These are phyloP conservation scores for Fusarium devonianum DNA, from an alignment of 2,329 filamentous ascomycete species.

Conservation along the genomic window DNA sequence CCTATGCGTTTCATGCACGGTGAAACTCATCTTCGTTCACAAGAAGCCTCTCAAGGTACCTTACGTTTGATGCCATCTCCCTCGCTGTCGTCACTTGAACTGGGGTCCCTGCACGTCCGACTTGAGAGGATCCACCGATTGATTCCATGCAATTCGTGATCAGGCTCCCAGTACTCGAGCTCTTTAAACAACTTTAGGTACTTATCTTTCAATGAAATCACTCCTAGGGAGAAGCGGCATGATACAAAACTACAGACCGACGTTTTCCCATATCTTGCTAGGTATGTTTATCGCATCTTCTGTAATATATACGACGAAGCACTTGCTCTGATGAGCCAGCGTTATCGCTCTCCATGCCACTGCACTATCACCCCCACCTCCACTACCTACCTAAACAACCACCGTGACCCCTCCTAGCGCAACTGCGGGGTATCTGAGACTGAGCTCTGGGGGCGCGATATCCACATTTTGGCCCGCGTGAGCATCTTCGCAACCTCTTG, in stretches of 20 bases:
- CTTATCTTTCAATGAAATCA: not conserved
- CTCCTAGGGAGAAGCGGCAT: not conserved
- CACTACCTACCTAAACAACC: too few species aligned
- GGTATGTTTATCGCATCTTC: too few species aligned
- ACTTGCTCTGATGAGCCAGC: not conserved
- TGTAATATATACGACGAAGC: too few species aligned
- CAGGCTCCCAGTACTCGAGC: slow-evolving; percentile 9
- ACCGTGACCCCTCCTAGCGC: slow-evolving; percentile 35
- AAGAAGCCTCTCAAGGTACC: slow-evolving; percentile 16
- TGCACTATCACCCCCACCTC: slow-evolving; percentile 33
- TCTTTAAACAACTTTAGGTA: too few species aligned
- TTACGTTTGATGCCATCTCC: slow-evolving; percentile 30
- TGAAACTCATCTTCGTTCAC: too few species aligned
- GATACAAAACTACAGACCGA: not conserved
- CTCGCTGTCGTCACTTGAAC: slow-evolving; percentile 34
- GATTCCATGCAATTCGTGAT: slow-evolving; percentile 27
- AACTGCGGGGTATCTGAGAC: slow-evolving; percentile 34
- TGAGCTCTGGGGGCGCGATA: slow-evolving; percentile 15
- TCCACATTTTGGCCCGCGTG: slow-evolving; percentile 31
- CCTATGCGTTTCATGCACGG: not conserved
- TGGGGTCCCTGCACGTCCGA: slow-evolving; percentile 34
- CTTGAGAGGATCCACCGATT: slow-evolving; percentile 17
- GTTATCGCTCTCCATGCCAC: slow-evolving; percentile 35
- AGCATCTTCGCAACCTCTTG: slow-evolving; percentile 28
- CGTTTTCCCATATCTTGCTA: not conserved